Base-by-base conservation (phyloP, 2,329 filamentous ascomycete species). In the Onygenales sp. region DNA sequence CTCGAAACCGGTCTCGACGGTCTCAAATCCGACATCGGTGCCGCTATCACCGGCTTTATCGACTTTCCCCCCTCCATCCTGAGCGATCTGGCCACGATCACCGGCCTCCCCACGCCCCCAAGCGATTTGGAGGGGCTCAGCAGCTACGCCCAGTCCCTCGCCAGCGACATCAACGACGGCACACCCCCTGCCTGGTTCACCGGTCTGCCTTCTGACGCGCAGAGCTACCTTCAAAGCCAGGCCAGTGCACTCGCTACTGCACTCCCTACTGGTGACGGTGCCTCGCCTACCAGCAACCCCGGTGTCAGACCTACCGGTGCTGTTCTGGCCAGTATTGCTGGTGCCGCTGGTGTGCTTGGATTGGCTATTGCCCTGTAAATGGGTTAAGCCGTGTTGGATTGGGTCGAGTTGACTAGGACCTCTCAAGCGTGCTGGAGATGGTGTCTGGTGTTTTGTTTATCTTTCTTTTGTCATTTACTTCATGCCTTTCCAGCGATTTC, bases 291-390 rank as follows among this genome's bases (percentile, higher is more conserved):
- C 10, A 41, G 44, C 27, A 51, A 43, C 39, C 17, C 49, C 7
- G 14, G 48, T 47, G 50, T 27, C 36, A 45, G 31, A 10, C 49
- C 54, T 35, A 35, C 48, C 50, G 53, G 54, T 14, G 55, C 55
- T 36, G 21, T 58, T 33, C 13, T 53, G 31, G 58, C 55, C 41
- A 51, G 53, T 38, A 27, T 60, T 32, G 57, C 55, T 42, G 59
- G 59, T 46, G 59, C 53, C 43, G 59, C 57, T 47, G 59, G 59
- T 45, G 46, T 60, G 5, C 51, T 60, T 27, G 59, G 59, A 32
- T 50, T 60, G 10, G 59, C 57, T 10, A 44, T 59, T 48, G 50
- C 50, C 42, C 42, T 60, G 51, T 60, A 59, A 54, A 50, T 41
- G 8, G n/a, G 47, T 17, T 32, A 21, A 11, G 2, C 9, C 13